A percentile compares a stretch with the other conserved stretches of the same genome.
These are phyloP conservation scores for Lactifluus volemus DNA, from an alignment of 768 basidiomycete genomes.

Conservation along the genomic window DNA sequence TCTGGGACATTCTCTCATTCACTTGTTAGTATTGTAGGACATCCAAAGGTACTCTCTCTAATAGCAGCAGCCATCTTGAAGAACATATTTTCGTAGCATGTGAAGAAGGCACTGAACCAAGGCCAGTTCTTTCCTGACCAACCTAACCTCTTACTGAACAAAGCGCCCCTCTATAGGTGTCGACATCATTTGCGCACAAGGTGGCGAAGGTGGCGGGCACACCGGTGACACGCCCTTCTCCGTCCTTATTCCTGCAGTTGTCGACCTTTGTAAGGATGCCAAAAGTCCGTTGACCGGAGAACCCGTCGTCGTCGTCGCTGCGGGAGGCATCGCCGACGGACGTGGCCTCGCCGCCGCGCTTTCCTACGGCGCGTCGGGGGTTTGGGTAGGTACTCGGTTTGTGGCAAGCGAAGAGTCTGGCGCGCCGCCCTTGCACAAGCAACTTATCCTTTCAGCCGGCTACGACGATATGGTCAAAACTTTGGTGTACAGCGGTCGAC, in stretches of 20 bases:
- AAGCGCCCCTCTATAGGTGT: slow-evolving; percentile 40
- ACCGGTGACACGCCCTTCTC: slow-evolving; percentile 79
- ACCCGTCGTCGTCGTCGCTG: slow-evolving; percentile 70
- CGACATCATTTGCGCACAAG: slow-evolving; percentile 84
- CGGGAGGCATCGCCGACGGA: slow-evolving; percentile 79
- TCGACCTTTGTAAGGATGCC: slow-evolving; percentile 61
- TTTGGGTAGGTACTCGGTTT: slow-evolving; percentile 87
- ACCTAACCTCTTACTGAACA: background rate
- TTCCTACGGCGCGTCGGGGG: slow-evolving; percentile 71
- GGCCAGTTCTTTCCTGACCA: slow-evolving; percentile 30
- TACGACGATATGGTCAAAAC: slow-evolving; percentile 69
- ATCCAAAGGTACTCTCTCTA: slow-evolving; percentile 53
- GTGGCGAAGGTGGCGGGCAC: slow-evolving; percentile 84
- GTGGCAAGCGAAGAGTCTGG: slow-evolving; percentile 76
- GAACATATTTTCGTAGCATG: slow-evolving; percentile 39
- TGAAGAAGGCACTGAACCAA: slow-evolving; percentile 64
- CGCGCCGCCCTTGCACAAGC: slow-evolving; percentile 66
- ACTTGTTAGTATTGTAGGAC: slow-evolving; percentile 62
- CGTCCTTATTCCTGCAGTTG: slow-evolving; percentile 72
- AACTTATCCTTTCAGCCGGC: slow-evolving; percentile 56
- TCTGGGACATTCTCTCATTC: background rate
- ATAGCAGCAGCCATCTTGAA: slow-evolving; percentile 2
- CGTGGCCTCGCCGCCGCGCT: slow-evolving; percentile 71
- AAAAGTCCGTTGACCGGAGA: slow-evolving; percentile 74
- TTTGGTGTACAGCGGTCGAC: slow-evolving; percentile 68